Percentiles rank a stretch among this genome's conserved stretches.
These are phyloP conservation scores for Fusarium sp. DNA, from an alignment of 2,329 filamentous ascomycete species.

Conservation along the genomic window DNA sequence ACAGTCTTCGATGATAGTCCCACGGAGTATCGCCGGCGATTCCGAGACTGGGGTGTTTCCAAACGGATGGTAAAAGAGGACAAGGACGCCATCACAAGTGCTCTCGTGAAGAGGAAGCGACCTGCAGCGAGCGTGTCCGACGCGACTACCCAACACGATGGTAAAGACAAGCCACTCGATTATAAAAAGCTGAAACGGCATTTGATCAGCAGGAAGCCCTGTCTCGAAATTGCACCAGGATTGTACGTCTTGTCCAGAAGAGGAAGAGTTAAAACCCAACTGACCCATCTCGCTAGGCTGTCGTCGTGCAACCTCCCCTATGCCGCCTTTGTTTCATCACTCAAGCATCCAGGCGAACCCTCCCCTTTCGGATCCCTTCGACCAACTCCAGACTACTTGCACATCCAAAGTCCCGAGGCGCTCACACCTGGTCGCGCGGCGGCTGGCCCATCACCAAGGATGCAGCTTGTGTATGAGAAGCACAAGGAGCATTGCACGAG, in stretches of 20 bases:
- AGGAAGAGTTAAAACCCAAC: not conserved
- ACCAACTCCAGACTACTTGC: slow-evolving; percentile 21
- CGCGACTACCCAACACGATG: not conserved
- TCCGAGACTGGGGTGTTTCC: not conserved
- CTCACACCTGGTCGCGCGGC: not conserved
- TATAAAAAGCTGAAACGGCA: not conserved
- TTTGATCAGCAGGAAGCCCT: not conserved
- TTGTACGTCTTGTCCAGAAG: not conserved
- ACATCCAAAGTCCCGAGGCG: slow-evolving; percentile 6
- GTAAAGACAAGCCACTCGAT: not conserved
- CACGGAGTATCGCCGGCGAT: not conserved
- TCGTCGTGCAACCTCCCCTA: slow-evolving; percentile 25
- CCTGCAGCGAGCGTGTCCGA: not conserved
- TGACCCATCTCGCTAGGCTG: not conserved
- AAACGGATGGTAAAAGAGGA: not conserved
- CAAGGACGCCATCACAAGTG: not conserved
- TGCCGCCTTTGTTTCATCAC: slow-evolving; percentile 9
- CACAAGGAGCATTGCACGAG: not conserved
- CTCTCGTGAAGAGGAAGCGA: not conserved
- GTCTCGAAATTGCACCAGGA: not conserved
- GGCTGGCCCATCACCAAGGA: slow-evolving; percentile 15
- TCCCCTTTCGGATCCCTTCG: slow-evolving; percentile 6
- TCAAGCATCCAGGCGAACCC: not conserved
- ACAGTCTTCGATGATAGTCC: fast-evolving
- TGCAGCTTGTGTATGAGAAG: slow-evolving; percentile 19